Evolutionary conservation across 371 early-diverging fungal species (phyloP), one percentile per base, ranked within the genome.

Genomic region (Syncephalastrum contaminatum): DNA sequence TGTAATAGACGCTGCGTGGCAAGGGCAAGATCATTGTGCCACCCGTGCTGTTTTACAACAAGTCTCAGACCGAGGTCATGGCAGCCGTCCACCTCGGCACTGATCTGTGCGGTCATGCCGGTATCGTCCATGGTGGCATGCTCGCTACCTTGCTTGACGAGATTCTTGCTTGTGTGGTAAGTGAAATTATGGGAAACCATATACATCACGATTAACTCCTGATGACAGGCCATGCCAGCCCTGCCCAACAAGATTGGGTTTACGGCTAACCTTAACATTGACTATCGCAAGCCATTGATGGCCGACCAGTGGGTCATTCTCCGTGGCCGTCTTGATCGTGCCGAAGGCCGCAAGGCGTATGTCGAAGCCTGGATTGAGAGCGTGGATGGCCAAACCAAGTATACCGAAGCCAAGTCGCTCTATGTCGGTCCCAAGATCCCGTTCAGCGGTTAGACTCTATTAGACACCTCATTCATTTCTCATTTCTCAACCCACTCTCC

Each of bases 331-430:
- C 51, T 90, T 27, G 72, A 79, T 40, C 69, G 66, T 2, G 27
- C 77, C 12, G 87, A 89, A 45, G 89, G 90, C n/a, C 82, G 89
- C 53, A 92, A 92, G 75, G 90, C 85, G 3, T 82, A 63, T 56
- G 80, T 88, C 46, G 70, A 76, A 54, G 90, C 86, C 0, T 79
- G 79, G 56, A 69, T 89, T 13, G 86, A 86, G 59, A 76, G 74
- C 45, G n/a, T 70, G 0, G 72, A 82, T 25, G 69, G 69, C 3
- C 51, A 49, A 14, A 81, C 82, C 39, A 72, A 61, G 43, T 60
- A 56, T 7, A 53, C 64, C 13, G 70, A 70, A 47, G 70, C 70
- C 4, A 56, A 58, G 20, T 61, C 73, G 15, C 44, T 72, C 25
- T 72, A 72, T 56, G 54, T 72, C 30, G 53, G 64, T 43, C 73